Conservation (phyloP, 2,329 filamentous ascomycete species). For the Neoascochyta sp. region DNA sequence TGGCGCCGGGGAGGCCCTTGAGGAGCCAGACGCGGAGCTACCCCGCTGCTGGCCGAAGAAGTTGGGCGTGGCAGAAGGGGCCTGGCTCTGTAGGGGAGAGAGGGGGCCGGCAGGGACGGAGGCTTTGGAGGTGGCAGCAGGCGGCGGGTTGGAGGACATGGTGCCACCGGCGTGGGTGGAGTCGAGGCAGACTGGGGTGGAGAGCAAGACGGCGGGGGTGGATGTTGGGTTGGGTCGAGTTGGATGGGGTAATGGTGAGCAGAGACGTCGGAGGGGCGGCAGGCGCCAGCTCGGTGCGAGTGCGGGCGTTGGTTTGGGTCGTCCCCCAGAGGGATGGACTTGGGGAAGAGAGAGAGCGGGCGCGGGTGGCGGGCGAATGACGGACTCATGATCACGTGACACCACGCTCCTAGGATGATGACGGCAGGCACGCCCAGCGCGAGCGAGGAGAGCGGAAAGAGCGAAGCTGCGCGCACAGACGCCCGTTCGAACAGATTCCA, state of each 20-base stretch:
- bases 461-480: too few species aligned
- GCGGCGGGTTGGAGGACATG: conserved; percentile 47
- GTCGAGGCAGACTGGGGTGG: too few species aligned
- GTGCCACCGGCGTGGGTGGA: conserved; percentile 28
- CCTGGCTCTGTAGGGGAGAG: conserved; percentile 45
- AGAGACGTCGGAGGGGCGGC: too few species aligned
- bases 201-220: too few species aligned
- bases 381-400: conserved; percentile 6
- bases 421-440: too few species aligned
- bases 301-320: conserved; percentile 6
- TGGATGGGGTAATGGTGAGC: too few species aligned
- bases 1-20: conserved; percentile 48
- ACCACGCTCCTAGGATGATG: too few species aligned
- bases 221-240: too few species aligned
- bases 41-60: conserved; percentile 44
- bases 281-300: too few species aligned
- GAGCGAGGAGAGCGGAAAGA: too few species aligned
- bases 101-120: conserved; percentile 35
- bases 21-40: conserved; percentile 38
- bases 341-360: conserved; percentile 29
- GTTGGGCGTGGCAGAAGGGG: conserved; percentile 42
- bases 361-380: conserved; percentile 8
- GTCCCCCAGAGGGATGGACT: conserved; percentile 32
- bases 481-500: not conserved
- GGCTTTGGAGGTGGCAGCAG: conserved; percentile 43